A percentile compares a stretch with the other conserved stretches of the same genome.
These are phyloP conservation scores for Didymella keratinophila DNA, from an alignment of 2,329 filamentous ascomycete species.

Conservation along the genomic window DNA sequence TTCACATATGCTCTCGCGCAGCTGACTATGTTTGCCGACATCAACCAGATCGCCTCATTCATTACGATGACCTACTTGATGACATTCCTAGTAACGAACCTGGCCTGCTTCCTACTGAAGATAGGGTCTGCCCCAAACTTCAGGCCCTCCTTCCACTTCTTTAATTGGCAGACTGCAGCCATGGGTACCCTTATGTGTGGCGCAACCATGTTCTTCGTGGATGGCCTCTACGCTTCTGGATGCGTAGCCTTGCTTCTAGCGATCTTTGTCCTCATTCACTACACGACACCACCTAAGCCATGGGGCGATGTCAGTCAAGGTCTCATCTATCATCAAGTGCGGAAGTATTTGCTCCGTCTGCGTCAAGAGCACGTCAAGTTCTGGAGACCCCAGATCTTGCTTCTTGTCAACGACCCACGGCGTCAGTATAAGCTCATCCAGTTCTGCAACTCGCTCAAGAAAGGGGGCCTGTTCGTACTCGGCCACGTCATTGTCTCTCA, in stretches of 20 bases:
- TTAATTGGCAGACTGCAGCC: constrained; percentile 84
- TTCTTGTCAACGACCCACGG: constrained; percentile 84
- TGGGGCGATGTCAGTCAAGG: constrained; percentile 93
- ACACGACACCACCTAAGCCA: constrained; percentile 81
- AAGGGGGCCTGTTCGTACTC: constrained; percentile 83
- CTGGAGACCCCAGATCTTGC: constrained; percentile 86
- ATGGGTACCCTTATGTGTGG: constrained; percentile 78
- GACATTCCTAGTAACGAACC: constrained; percentile 88
- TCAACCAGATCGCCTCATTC: constrained; percentile 88
- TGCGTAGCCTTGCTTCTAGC: constrained; percentile 77
- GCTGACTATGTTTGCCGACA: constrained; percentile 79
- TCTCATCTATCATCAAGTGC: constrained; percentile 85
- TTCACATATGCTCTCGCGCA: constrained; percentile 80
- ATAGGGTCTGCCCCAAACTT: constrained; percentile 90
- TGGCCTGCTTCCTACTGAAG: constrained; percentile 86
- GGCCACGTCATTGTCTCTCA: constrained; percentile 88
- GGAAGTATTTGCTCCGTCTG: constrained; percentile 85
- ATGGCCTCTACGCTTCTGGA: constrained; percentile 78
- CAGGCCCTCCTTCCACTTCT: constrained; percentile 85
- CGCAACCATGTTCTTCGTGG: constrained; percentile 88
- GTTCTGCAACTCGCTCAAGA: constrained; percentile 91
- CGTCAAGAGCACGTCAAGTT: constrained; percentile 92
- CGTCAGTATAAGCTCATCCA: constrained; percentile 83
- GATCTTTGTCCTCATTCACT: constrained; percentile 87
- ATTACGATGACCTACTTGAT: constrained; percentile 93